Evolutionary conservation across 441 rosid genomes (phyloP).

Genomic region (Pelargonium australe): DNA sequence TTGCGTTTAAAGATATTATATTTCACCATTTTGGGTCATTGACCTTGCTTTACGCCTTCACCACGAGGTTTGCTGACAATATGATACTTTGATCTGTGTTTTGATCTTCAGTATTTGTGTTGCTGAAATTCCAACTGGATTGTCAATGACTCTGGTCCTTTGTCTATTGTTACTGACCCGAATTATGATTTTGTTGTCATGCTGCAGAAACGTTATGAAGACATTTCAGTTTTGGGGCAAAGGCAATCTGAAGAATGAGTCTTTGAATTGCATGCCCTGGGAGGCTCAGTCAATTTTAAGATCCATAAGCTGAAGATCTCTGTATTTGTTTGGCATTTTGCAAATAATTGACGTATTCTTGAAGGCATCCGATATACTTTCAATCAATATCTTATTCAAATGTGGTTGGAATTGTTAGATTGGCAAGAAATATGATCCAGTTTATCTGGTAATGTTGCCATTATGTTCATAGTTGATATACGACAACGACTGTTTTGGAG

Average conservation of each 20-base stretch:
- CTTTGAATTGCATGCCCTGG: background rate
- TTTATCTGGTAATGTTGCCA: too few relatives aligned
- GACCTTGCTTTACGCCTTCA: too few relatives aligned
- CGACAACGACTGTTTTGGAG: background rate
- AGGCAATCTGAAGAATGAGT: background rate
- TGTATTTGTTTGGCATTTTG: background rate
- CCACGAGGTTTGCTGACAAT: too few relatives aligned
- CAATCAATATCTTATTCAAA: background rate
- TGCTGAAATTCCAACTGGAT: background rate
- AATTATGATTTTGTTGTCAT: background rate
- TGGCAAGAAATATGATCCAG: background rate
- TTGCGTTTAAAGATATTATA: too few relatives aligned
- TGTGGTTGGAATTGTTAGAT: background rate
- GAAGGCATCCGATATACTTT: background rate
- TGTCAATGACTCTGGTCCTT: background rate
- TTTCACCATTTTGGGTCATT: too few relatives aligned
- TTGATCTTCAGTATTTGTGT: background rate
- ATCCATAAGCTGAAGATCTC: background rate
- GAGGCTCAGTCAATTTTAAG: background rate
- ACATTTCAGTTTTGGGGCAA: background rate
- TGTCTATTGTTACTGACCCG: background rate
- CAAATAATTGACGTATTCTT: background rate
- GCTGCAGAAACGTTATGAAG: background rate
- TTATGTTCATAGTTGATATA: too few relatives aligned
- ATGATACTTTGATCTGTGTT: too few relatives aligned